Percentiles rank a stretch among this genome's conserved stretches.
Conservation (phyloP, 805 yeast species). For the Wickerhamiella nectarea region DNA sequence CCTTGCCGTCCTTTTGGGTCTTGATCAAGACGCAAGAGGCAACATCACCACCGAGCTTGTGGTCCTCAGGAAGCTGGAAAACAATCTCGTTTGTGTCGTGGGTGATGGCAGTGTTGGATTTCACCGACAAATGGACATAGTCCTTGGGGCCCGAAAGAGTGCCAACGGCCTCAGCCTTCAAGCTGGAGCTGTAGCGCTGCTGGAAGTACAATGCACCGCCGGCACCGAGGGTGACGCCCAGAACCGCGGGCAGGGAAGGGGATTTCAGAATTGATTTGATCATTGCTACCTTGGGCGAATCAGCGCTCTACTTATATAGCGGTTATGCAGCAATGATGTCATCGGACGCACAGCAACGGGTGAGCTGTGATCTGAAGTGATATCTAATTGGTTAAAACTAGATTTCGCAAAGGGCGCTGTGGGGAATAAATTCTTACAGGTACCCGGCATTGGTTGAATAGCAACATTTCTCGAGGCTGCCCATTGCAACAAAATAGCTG, state of each 20-base stretch:
- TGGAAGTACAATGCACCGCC: constrained; percentile 31
- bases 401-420: no score
- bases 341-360: constrained; percentile 3
- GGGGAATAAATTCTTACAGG: no score
- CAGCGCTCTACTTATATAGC: constrained; percentile 1
- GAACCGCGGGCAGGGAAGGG: constrained; percentile 12
- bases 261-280: constrained; percentile 3
- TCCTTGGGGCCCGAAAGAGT: constrained; percentile 21
- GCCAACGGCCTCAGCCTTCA: constrained; percentile 18
- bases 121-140: constrained; percentile 25
- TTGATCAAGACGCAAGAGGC: constrained; percentile 77
- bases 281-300: constrained; percentile 3
- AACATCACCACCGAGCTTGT: constrained; percentile 58
- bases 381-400: background rate
- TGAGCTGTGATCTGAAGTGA: background rate
- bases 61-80: constrained; percentile 58
- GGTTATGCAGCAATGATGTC: constrained; percentile 8
- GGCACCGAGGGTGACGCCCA: constrained; percentile 34
- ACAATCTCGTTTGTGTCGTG: constrained; percentile 45
- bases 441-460: no score
- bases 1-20: constrained; percentile 70
- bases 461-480: no score
- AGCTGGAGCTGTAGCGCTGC: constrained; percentile 24
- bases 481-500: no score
- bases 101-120: constrained; percentile 17